Conservation (phyloP, 805 yeast species). For the Candida jianshihensis region DNA sequence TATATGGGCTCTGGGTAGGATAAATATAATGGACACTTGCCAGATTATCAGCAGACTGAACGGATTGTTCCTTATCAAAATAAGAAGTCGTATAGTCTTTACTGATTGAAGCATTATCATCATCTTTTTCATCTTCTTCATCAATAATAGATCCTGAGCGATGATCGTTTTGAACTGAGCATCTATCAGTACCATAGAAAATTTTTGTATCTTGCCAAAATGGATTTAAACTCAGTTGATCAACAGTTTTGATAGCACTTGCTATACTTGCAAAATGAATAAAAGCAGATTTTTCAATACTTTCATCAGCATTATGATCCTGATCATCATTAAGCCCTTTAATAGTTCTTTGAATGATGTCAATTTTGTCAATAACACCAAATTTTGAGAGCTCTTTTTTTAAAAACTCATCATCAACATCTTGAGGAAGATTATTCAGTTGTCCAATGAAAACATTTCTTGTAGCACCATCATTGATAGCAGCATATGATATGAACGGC, state of each 20-base stretch:
- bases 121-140: slow-evolving; percentile 9
- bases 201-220: slow-evolving; percentile 71
- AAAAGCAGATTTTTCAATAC: slow-evolving; percentile 61
- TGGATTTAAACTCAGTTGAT: slow-evolving; percentile 59
- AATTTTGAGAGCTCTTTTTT: slow-evolving; percentile 44
- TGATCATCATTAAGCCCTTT: slow-evolving; percentile 14
- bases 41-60: neutral
- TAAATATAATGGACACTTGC: too few species aligned
- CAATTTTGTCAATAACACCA: slow-evolving; percentile 61
- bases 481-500: slow-evolving; percentile 28
- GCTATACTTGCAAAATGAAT: slow-evolving; percentile 81
- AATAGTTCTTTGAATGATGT: slow-evolving; percentile 41
- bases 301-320: slow-evolving; percentile 23
- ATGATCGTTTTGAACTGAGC: slow-evolving; percentile 39
- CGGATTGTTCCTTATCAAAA: neutral
- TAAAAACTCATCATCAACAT: slow-evolving; percentile 33
- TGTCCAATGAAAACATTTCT: slow-evolving; percentile 87
- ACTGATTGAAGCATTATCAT: slow-evolving; percentile 25
- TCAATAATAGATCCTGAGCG: slow-evolving; percentile 12
- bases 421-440: slow-evolving; percentile 41
- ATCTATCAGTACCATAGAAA: slow-evolving; percentile 88
- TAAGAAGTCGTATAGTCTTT: neutral
- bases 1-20: too few species aligned
- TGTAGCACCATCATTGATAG: slow-evolving; percentile 83
- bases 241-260: slow-evolving; percentile 80